These are phyloP conservation scores for Tubosaeta sp. DNA, from an alignment of 768 basidiomycete genomes.

Conservation along the genomic window DNA sequence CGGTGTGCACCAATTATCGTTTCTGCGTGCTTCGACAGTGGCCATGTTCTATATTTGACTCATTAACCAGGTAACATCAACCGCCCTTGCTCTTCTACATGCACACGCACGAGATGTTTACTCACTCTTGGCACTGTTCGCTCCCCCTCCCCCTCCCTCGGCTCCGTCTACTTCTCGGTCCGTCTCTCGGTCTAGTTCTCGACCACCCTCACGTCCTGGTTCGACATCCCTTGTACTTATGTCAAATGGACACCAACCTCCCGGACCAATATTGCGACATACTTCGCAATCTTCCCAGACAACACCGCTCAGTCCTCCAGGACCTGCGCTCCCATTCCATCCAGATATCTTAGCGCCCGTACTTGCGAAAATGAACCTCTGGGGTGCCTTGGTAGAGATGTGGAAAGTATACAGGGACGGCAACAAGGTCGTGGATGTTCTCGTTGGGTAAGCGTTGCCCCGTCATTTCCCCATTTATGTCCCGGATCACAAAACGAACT, in stretches of 20 bases:
- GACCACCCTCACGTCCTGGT: slow-evolving; percentile 21
- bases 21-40: slow-evolving; percentile 28
- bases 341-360: slow-evolving; percentile 17
- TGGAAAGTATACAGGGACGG: slow-evolving; percentile 22
- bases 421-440: slow-evolving; percentile 19
- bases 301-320: neutral
- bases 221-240: slow-evolving; percentile 10
- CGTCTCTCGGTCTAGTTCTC: slow-evolving; percentile 19
- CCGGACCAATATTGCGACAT: slow-evolving; percentile 4
- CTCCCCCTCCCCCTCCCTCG: slow-evolving; percentile 1
- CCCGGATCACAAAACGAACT: neutral
- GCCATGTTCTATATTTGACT: slow-evolving; percentile 34
- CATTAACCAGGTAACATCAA: slow-evolving; percentile 22
- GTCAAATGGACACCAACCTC: slow-evolving; percentile 4
- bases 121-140: slow-evolving; percentile 21
- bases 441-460: slow-evolving; percentile 22
- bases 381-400: slow-evolving; percentile 26
- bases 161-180: slow-evolving; percentile 14
- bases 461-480: too few species aligned
- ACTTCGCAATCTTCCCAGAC: slow-evolving; percentile 9
- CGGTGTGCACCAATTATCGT: slow-evolving; percentile 39
- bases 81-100: slow-evolving; percentile 28
- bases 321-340: slow-evolving; percentile 14
- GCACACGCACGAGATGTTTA: slow-evolving; percentile 22
- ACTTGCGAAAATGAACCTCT: slow-evolving; percentile 16